Evolutionary conservation across 495 filamentous ascomycete species (phyloP).

Genomic region (Lepraria neglecta): DNA sequence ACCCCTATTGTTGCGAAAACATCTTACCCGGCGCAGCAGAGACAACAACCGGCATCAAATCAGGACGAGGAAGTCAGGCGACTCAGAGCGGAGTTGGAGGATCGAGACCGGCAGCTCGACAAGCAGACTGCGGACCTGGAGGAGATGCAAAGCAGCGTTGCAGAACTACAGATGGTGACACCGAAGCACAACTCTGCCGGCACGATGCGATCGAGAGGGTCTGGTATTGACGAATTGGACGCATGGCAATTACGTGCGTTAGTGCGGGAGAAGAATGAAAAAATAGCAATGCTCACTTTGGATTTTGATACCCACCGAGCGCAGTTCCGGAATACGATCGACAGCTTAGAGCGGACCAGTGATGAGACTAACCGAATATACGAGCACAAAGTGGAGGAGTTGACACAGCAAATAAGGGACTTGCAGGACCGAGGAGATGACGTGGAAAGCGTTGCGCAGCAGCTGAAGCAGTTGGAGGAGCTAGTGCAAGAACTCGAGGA

Average conservation of each 20-base stretch:
- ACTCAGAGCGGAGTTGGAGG: conserved; percentile 62
- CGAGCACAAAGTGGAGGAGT: conserved; percentile 81
- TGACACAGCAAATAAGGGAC: conserved; percentile 79
- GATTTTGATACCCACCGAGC: conserved; percentile 95
- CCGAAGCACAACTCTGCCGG: conserved; percentile 33
- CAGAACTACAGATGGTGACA: conserved; percentile 57
- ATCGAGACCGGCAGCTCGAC: conserved; percentile 77
- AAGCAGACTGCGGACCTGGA: conserved; percentile 74
- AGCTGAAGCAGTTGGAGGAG: conserved; percentile 93
- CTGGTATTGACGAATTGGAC: conserved; percentile 71
- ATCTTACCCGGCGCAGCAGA: conserved; percentile 42
- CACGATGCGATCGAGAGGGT: conserved; percentile 31
- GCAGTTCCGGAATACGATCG: conserved; percentile 93
- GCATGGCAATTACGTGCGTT: conserved; percentile 68
- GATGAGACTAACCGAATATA: conserved; percentile 98
- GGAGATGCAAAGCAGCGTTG: conserved; percentile 77
- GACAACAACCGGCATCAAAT: conserved; percentile 45
- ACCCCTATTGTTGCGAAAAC: conserved; percentile 49
- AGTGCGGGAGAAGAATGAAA: conserved; percentile 92
- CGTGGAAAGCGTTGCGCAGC: conserved; percentile 80
- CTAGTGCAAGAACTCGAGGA: conserved; percentile 95
- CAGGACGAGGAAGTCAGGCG: conserved; percentile 62
- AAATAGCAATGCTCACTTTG: conserved; percentile 80
- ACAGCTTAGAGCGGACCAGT: conserved; percentile 91
- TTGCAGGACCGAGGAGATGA: conserved; percentile 76